Evolutionary conservation across 2,329 filamentous ascomycete species (phyloP), one percentile per base, ranked within the genome.

Genomic region (Neopestalotiopsis clavispora): DNA sequence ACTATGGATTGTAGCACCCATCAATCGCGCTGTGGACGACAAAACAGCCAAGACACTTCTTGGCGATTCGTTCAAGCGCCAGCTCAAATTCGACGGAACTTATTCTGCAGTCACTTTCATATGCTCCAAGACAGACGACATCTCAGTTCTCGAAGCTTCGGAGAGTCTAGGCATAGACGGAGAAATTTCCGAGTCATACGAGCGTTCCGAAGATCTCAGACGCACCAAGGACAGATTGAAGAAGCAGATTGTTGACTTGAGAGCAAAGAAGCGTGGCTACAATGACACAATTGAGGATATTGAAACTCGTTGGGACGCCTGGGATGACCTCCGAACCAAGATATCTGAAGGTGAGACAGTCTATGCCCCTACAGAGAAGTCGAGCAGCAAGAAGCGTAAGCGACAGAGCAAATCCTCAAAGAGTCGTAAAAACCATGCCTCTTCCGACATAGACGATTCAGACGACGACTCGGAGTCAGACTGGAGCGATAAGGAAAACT

Each of bases 1-100:
- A 0, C 75, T 90, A 0, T 91, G 87, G 86, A 87, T 90, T 69
- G 85, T 89, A n/a, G 86, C 88, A 1, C 87, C 87, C 0, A 90
- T 90, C 68, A 89, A 81, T 67, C 82, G 88, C 28, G 88, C 88
- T 9, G 87, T 90, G 1, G 86, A 90, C 72, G 87, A 90, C 70
- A 89, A 90, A 73, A 84, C 86, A 13, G 88, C 89, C 0, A 87
- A 88, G 69, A 83, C 80, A 1, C 78, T 91, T 2, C 81, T 90
- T 2, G 86, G 87, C 0, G 82, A 88, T 52, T 81, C 84, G 0
- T 89, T 90, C 78, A 89, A 87, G 71, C 80, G 84, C 1, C 89
- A 90, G 70, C 79, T 91, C 10, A 87, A 89, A 66, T 87, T 87
- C 73, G 88, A 91, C 69, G 85, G 86, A 1, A 84, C 81, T 0